Conservation (phyloP, 2,329 filamentous ascomycete genomes). For the Ciborinia camelliae region DNA sequence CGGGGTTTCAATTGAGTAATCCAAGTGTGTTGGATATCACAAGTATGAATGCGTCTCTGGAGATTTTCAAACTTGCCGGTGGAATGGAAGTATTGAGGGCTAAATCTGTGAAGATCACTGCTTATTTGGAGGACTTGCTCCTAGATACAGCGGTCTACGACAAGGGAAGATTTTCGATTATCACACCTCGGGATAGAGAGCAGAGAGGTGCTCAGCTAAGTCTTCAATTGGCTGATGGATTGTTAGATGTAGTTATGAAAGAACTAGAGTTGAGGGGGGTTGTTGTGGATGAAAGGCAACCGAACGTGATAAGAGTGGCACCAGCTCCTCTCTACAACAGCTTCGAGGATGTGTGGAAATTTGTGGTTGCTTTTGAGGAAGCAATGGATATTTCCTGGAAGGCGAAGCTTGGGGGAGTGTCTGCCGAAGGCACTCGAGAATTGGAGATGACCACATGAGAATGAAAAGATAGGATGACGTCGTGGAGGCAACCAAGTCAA, state of each 20-base stretch:
- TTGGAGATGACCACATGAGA: conserved; percentile 13
- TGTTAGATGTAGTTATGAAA: conserved; percentile 61
- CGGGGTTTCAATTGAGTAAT: conserved; percentile 74
- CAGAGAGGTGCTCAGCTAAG: conserved; percentile 73
- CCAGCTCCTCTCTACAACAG: conserved; percentile 74
- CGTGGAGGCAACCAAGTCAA: not conserved
- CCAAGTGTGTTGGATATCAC: conserved; percentile 72
- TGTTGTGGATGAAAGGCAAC: conserved; percentile 70
- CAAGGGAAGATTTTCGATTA: conserved; percentile 47
- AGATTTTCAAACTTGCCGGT: conserved; percentile 65
- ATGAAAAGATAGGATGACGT: not conserved
- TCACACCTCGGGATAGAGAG: conserved; percentile 62
- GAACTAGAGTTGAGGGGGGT: conserved; percentile 59
- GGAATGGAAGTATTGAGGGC: conserved; percentile 58
- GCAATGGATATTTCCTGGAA: conserved; percentile 36
- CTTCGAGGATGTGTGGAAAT: conserved; percentile 62
- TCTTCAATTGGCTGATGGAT: conserved; percentile 55
- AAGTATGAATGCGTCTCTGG: conserved; percentile 63
- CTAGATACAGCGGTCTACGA: conserved; percentile 39
- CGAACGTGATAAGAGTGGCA: conserved; percentile 71
- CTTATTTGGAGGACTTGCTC: conserved; percentile 63
- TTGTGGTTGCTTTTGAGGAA: conserved; percentile 46
- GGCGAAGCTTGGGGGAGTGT: conserved; percentile 5
- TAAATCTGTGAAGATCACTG: conserved; percentile 64
- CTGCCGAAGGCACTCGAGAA: conserved; percentile 15